phyloP scores from a whole-genome alignment of 2,329 filamentous ascomycete genomes.

The Talaromyces sp. region DNA sequence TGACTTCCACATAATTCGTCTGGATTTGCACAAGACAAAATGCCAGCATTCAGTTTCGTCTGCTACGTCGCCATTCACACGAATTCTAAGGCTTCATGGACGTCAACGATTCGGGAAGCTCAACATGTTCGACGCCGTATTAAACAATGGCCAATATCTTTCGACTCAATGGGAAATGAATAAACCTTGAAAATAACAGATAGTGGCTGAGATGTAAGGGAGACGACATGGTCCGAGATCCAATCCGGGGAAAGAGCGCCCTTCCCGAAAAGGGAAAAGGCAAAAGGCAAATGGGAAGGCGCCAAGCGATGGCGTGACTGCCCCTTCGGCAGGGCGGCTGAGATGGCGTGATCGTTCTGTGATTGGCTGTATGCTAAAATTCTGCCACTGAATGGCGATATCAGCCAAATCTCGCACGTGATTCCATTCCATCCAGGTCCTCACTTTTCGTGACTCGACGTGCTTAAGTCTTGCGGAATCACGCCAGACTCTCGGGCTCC shows the following conservation, averaged over 20 bases:
- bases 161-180: not conserved
- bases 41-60: not conserved
- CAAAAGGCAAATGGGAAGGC: not conserved
- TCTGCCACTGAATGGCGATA: slow-evolving; percentile 2
- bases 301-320: slow-evolving; percentile 4
- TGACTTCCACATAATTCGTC: not conserved
- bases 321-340: not conserved
- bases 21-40: not conserved
- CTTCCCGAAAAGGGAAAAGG: not conserved
- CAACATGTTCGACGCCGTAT: not conserved
- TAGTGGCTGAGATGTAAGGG: too few relatives aligned
- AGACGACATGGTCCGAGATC: not conserved
- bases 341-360: not conserved
- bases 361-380: not conserved
- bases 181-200: too few relatives aligned
- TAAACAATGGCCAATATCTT: not conserved
- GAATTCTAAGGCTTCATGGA: not conserved
- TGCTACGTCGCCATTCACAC: not conserved
- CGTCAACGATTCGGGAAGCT: not conserved
- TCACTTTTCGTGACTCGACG: not conserved
- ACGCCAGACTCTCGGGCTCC: slow-evolving; percentile 6
- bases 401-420: slow-evolving; percentile 6
- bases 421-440: slow-evolving; percentile 2
- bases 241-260: slow-evolving; percentile 12
- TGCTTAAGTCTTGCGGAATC: slow-evolving; percentile 4